These are phyloP conservation scores for Lipomyces anomalus DNA, from an alignment of 805 yeast species.

Conservation along the genomic window DNA sequence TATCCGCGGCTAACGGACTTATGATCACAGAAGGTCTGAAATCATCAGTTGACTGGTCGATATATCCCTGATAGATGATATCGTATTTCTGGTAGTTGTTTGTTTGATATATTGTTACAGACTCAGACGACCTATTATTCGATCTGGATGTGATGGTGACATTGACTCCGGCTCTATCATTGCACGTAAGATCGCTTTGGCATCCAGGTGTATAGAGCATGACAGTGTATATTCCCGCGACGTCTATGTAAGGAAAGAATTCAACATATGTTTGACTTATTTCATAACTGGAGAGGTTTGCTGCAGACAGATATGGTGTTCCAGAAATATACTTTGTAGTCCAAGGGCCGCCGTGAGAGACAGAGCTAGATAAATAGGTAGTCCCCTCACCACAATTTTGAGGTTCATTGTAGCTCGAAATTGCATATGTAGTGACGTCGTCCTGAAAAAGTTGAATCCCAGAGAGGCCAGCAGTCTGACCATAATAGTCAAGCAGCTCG, in stretches of 20 bases:
- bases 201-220: slow-evolving; percentile 87
- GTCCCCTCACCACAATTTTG: slow-evolving; percentile 48
- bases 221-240: slow-evolving; percentile 70
- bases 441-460: slow-evolving; percentile 69
- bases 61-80: slow-evolving; percentile 61
- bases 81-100: slow-evolving; percentile 79
- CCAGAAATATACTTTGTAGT: slow-evolving; percentile 29
- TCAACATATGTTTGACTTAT: slow-evolving; percentile 1
- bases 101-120: slow-evolving; percentile 65
- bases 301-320: slow-evolving; percentile 33
- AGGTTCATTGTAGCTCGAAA: slow-evolving; percentile 58
- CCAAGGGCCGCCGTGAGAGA: slow-evolving; percentile 30
- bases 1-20: slow-evolving; percentile 32
- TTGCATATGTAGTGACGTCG: slow-evolving; percentile 59
- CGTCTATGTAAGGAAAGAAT: slow-evolving; percentile 62
- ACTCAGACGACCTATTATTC: slow-evolving; percentile 35
- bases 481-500: slow-evolving; percentile 62
- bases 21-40: slow-evolving; percentile 45
- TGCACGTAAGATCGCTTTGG: slow-evolving; percentile 58
- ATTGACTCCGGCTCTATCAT: slow-evolving; percentile 66
- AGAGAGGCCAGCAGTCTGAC: slow-evolving; percentile 57
- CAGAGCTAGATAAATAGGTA: slow-evolving; percentile 32
- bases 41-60: slow-evolving; percentile 39
- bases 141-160: slow-evolving; percentile 56
- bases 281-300: slow-evolving; percentile 22